Conservation (phyloP, 2,329 filamentous ascomycete genomes). For the Pseudopithomyces maydicus region DNA sequence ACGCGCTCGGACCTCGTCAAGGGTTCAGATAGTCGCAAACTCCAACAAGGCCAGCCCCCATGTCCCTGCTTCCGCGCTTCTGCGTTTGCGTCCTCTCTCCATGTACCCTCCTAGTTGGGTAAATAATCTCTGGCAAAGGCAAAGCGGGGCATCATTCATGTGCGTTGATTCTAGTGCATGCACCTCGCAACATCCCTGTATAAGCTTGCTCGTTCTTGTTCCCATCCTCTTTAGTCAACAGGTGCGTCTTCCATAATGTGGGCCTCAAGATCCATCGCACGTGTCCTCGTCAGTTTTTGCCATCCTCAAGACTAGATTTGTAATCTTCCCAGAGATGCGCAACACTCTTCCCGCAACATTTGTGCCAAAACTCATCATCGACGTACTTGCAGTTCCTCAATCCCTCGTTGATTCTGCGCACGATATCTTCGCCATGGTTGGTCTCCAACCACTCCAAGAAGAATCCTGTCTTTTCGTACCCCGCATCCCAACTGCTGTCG, state of each 20-base stretch:
- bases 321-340: slow-evolving; percentile 78
- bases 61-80: too few relatives aligned
- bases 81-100: too few relatives aligned
- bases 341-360: slow-evolving; percentile 69
- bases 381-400: slow-evolving; percentile 68
- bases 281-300: not conserved
- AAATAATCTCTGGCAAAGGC: too few relatives aligned
- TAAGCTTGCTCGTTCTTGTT: not conserved
- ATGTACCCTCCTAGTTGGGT: too few relatives aligned
- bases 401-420: slow-evolving; percentile 67
- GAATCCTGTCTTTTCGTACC: slow-evolving; percentile 90
- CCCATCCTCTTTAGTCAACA: not conserved
- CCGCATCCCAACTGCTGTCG: slow-evolving; percentile 76
- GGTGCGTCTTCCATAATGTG: too few relatives aligned
- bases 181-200: too few relatives aligned
- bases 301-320: slow-evolving; percentile 51
- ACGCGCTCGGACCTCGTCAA: too few relatives aligned
- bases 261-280: too few relatives aligned
- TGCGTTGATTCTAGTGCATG: too few relatives aligned
- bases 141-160: too few relatives aligned
- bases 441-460: slow-evolving; percentile 86
- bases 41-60: too few relatives aligned
- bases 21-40: too few relatives aligned
- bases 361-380: slow-evolving; percentile 69
- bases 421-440: slow-evolving; percentile 57